Base-by-base conservation (phyloP, 768 basidiomycete species). In the Melanogaster broomeanus region DNA sequence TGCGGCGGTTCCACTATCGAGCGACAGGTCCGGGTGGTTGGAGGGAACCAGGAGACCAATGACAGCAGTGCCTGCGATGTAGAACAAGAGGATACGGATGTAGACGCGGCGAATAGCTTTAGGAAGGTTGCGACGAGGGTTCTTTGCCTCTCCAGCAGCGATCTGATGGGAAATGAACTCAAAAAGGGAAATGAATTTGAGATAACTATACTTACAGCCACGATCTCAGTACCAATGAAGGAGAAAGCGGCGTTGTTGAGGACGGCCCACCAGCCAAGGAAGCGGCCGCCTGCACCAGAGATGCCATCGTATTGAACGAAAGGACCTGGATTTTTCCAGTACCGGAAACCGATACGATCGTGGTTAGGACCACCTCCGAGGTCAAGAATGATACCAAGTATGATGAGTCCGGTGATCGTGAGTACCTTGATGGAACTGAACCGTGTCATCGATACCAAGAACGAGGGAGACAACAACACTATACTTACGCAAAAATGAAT, bases 141-240 rank as follows among this genome's bases (percentile, higher is more conserved):
- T 95, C 70, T 88, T 92, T 0, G 91, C 87, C 67, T 93, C 92
- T n/a, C 87, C 91, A 22, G 90, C 90, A 52, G 91, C 90, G 59
- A 88, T 88, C 87, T 89, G 41, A 43, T 34, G n/a, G n/a, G 27
- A 34, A 50, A 31, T 61, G 49, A 59, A 42, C 4, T 47, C 8
- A 19, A 18, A 15, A 41, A 9, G 35, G 12, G 21, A 6, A 21
- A 16, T 28, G 21, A 6, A 21, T n/a, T 28, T 15, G 6, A 19
- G 25, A 28, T n/a, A 22, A 40, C 12, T 16, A 39, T 6, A 74
- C 81, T 60, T 73, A 90, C 87, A 25, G 90, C 92, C 37, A 96
- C 93, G 63, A 96, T 93, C 69, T 98, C 95, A 6, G 93, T 94
- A 15, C 94, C 95, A 53, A 94, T 93, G 68, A 79, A 95, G 11